Conservation (phyloP, 768 basidiomycete species). For the Antrodiella citrinella region DNA sequence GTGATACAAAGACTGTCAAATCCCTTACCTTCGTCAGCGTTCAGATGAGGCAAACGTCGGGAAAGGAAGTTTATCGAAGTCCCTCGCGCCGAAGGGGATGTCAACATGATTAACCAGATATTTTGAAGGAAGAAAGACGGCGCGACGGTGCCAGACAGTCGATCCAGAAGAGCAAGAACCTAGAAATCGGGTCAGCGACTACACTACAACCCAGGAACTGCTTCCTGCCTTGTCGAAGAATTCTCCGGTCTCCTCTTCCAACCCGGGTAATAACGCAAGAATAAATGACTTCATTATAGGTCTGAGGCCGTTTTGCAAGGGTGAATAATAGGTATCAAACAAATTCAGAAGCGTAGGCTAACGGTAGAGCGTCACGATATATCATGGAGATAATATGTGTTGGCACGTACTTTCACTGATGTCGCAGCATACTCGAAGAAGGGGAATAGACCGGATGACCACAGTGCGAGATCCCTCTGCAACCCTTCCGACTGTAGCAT, state of each 20-base stretch:
- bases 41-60: constrained; percentile 64
- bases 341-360: constrained; percentile 84
- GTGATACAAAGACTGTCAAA: background rate
- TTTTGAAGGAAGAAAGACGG: constrained; percentile 92
- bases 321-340: constrained; percentile 90
- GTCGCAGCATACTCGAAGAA: constrained; percentile 99
- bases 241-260: constrained; percentile 97
- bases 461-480: constrained; percentile 76
- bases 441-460: constrained; percentile 95
- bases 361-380: constrained; percentile 1
- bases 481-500: constrained; percentile 70
- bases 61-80: constrained; percentile 84
- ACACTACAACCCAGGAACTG: background rate
- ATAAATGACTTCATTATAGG: constrained; percentile 94
- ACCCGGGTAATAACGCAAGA: constrained; percentile 84
- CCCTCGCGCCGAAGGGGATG: constrained; percentile 76
- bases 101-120: constrained; percentile 89
- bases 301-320: constrained; percentile 70
- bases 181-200: constrained; percentile 19
- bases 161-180: constrained; percentile 77
- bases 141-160: constrained; percentile 76
- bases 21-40: constrained; percentile 58
- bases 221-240: constrained; percentile 81
- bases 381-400: background rate
- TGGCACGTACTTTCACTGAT: constrained; percentile 71